phyloP scores from a whole-genome alignment of 2,329 filamentous ascomycete genomes.

The Aspergillus phoenicis region DNA sequence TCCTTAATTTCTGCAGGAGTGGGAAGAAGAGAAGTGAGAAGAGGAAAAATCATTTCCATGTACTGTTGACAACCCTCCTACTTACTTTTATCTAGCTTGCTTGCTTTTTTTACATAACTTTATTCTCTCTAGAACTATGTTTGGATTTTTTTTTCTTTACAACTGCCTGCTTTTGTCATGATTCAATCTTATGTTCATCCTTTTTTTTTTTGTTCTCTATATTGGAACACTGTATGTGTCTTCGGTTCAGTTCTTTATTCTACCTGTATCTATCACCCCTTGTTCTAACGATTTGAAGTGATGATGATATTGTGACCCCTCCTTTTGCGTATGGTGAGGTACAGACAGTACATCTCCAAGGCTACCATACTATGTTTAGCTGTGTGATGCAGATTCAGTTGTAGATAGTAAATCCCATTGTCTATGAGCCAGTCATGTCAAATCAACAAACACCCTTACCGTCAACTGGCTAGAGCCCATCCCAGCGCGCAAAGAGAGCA shows the following conservation, averaged over 20 bases:
- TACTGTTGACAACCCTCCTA: conserved; percentile 6
- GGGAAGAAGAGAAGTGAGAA: not conserved
- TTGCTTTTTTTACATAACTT: conserved; percentile 11
- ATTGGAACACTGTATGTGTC: not conserved
- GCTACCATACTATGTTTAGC: no score
- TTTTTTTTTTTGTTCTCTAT: not conserved
- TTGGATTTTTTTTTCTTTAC: not conserved
- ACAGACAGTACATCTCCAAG: no score
- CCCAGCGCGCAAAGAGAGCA: conserved; percentile 13
- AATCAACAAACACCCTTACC: conserved; percentile 20
- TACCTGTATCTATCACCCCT: conserved; percentile 2
- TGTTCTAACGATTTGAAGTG: conserved; percentile 3
- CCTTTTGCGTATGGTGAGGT: not conserved
- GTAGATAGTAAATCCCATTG: conserved; percentile 17
- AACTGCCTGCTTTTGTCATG: conserved; percentile 14
- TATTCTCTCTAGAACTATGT: not conserved
- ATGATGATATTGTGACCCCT: not conserved
- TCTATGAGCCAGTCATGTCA: conserved; percentile 27
- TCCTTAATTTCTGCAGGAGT: not conserved
- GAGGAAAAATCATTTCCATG: conserved; percentile 8
- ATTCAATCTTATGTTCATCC: conserved; percentile 13
- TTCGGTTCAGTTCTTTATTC: not conserved
- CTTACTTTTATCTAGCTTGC: conserved; percentile 13
- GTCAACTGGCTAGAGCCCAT: conserved; percentile 12
- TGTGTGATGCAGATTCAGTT: not conserved